Base-by-base conservation (phyloP, 2,329 filamentous ascomycete species). In the Furcasterigmium furcatum region DNA sequence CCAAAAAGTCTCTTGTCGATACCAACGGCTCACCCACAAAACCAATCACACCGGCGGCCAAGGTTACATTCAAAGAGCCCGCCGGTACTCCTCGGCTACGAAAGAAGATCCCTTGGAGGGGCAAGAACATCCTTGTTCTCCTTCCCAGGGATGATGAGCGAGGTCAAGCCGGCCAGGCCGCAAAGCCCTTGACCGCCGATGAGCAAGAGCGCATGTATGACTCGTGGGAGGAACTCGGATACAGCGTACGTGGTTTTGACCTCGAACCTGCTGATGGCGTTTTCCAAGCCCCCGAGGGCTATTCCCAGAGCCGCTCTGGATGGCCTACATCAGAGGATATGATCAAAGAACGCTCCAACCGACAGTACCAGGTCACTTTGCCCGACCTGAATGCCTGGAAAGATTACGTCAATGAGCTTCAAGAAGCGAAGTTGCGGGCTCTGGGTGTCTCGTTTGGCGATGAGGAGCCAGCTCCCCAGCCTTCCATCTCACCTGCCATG, bases 351-450 rank as follows among this genome's bases (percentile, higher is more conserved):
- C 74, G 80, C 39, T 64, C 71, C 14, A 61, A 74, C 38, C 66
- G 68, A 5, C 64, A 63, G n/a, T 85, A 74, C 58, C 74, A 72
- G 44, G 84, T 94, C 29, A 76, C 76, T 20, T 74, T 94, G 48
- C 87, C 88, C 2, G 85, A 89, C 58, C 68, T 86, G 51, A 82
- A 84, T 61, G 73, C 77, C 1, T 83, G 79, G 79, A 86, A 89
- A 58, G 74, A 82, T 21, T 96, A 97, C 64, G 87, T 91, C 47
- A 80, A 87, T 45, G 85, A 87, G 54, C 72, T 97, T 29, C 84
- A 88, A 55, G 94, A 99, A 69, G 90, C 92, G 49, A 99, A 96
- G 68, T 75, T 99, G 43, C 84, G 91, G 50, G 91, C 92, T 42
- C 76, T 99, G 45, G 94, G 94, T 52, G 94, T 97, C 12, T 91